Evolutionary conservation across 208 protist species (phyloP).

Genomic region (Wallacemonas collosoma): DNA sequence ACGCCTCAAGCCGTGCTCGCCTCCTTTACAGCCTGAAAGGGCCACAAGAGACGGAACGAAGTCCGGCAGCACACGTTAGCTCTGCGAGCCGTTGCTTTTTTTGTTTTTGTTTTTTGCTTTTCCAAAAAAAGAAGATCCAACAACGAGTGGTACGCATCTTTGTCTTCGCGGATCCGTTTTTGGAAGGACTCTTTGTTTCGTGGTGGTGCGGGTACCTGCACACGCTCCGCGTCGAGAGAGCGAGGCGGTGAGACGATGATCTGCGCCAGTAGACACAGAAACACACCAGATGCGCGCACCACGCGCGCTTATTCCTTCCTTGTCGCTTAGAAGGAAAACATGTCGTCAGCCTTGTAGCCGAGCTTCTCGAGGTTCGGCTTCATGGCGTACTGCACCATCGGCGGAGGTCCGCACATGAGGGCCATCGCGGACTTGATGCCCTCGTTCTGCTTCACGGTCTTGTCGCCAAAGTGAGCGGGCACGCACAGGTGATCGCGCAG

Average conservation of each 20-base stretch:
- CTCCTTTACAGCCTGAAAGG: too few species aligned
- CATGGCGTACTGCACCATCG: constrained; percentile 86
- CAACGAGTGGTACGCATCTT: neutral
- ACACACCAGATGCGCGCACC: too few species aligned
- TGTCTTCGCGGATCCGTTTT: neutral
- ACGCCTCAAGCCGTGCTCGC: too few species aligned
- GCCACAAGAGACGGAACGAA: too few species aligned
- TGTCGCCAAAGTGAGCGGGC: constrained; percentile 27
- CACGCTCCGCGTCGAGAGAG: too few species aligned
- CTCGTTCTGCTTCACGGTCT: constrained; percentile 33
- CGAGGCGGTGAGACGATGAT: too few species aligned
- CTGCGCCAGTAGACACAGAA: too few species aligned
- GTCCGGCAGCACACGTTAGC: neutral
- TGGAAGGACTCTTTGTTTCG: neutral
- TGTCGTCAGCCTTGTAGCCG: constrained; percentile 64
- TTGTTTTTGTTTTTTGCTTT: constrained; percentile 1
- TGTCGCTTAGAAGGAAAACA: constrained; percentile 69
- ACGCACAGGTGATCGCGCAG: constrained; percentile 70
- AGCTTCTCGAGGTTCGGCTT: constrained; percentile 81
- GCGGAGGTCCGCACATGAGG: constrained; percentile 87
- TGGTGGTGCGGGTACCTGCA: neutral
- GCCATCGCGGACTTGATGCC: constrained; percentile 45
- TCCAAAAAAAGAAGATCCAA: neutral
- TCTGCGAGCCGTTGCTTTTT: constrained; percentile 6
- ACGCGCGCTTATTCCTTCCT: too few species aligned